Evolutionary conservation across 495 filamentous ascomycete species (phyloP), one percentile per base, ranked within the genome.

Genomic region (Trichoderma orchidacearum): DNA sequence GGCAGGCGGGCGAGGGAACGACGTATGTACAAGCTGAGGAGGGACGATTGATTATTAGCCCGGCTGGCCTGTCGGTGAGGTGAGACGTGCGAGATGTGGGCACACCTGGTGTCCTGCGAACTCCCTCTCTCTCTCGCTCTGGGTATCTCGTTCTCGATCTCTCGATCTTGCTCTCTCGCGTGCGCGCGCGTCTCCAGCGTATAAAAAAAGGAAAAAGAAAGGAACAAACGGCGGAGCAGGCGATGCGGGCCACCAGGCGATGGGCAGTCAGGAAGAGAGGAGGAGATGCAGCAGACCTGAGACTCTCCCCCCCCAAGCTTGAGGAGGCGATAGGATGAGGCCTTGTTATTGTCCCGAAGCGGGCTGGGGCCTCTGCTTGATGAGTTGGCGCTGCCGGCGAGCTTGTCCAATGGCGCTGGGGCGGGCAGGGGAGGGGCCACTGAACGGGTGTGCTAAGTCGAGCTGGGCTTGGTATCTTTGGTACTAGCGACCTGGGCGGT

Each of bases 381-480:
- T 55, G 53, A 55, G 53, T 55, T 55, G 53, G 53, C 53, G 52
- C 30, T 54, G 53, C 53, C 31, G 53, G 36, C 36, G 53, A 8
- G 53, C 30, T 15, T 25, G 53, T 23, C 53, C 53, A 55, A 55
- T 55, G 53, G 32, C 30, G 53, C 30, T 31, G 8, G 30, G 18
- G 52, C 23, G 15, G 31, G 31, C 53, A 36, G 30, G 53, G 53
- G 53, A 35, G 30, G 30, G 31, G 53, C 32, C 23, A 15, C 53
- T 55, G 41, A 17, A 48, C 41, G 41, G 41, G 41, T 48, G 41
- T 48, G 41, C 41, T 48, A 48, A n/a, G n/a, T n/a, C n/a, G n/a
- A n/a, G 41, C 41, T 23, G 21, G 11, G 41, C 41, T 17, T n/a
- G n/a, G n/a, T n/a, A n/a, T n/a, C n/a, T n/a, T n/a, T 31, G 30